Percentiles rank a stretch among this genome's conserved stretches.
These are phyloP conservation scores for Fusarium robinianum DNA, from an alignment of 2,329 filamentous ascomycete genomes.

Conservation along the genomic window DNA sequence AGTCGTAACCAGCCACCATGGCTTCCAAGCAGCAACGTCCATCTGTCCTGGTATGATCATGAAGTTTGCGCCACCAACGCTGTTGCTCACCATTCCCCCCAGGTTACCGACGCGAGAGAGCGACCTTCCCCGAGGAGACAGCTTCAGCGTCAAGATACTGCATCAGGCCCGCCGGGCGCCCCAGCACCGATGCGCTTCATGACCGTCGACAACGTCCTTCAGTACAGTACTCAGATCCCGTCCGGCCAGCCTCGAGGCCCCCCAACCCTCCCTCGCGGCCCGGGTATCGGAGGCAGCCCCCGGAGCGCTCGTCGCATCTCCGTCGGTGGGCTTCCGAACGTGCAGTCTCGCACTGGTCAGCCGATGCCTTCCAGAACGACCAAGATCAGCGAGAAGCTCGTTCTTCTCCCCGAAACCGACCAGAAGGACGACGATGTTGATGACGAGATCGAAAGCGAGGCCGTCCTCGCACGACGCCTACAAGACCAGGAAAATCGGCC, in stretches of 20 bases:
- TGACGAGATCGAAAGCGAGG: constrained; percentile 60
- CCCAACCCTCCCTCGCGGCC: constrained; percentile 51
- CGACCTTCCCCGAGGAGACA: constrained; percentile 40
- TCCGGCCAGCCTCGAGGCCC: constrained; percentile 86
- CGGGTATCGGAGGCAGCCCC: constrained; percentile 20
- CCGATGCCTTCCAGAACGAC: constrained; percentile 82
- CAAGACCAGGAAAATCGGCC: constrained; percentile 66
- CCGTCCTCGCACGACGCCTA: constrained; percentile 42
- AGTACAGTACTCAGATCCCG: constrained; percentile 91
- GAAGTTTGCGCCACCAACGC: constrained; percentile 13
- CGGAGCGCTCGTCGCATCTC: constrained; percentile 36
- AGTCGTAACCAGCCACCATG: constrained; percentile 39
- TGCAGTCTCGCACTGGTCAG: constrained; percentile 54
- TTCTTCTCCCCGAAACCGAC: constrained; percentile 82
- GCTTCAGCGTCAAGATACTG: constrained; percentile 43
- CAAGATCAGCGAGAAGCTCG: constrained; percentile 96
- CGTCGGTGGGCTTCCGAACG: constrained; percentile 47
- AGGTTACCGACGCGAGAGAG: constrained; percentile 48
- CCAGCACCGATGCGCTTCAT: constrained; percentile 71
- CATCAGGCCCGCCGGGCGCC: constrained; percentile 34
- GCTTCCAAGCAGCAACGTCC: constrained; percentile 57
- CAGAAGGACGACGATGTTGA: constrained; percentile 60
- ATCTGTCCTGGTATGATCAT: constrained; percentile 60
- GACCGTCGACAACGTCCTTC: constrained; percentile 90
- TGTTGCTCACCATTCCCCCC: constrained; percentile 21